A percentile compares a stretch with the other conserved stretches of the same genome.
phyloP scores from a whole-genome alignment of 805 yeast genomes.

The Helenozyma rhizophorensis region DNA sequence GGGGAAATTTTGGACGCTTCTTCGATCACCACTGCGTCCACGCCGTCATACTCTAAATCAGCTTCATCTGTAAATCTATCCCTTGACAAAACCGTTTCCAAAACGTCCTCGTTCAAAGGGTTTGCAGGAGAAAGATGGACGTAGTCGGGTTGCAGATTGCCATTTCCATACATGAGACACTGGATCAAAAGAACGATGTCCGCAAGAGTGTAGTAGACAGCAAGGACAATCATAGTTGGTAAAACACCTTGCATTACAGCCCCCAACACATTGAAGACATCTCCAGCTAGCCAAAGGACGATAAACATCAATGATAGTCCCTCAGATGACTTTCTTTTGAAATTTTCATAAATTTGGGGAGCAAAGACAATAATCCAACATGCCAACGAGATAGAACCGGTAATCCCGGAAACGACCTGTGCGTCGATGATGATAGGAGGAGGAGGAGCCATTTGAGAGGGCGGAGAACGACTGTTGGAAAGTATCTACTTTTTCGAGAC shows the following conservation, averaged over 20 bases:
- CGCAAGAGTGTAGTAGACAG: conserved; percentile 88
- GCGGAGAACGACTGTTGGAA: too few species aligned
- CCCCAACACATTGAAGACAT: conserved; percentile 88
- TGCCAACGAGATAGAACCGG: conserved; percentile 86
- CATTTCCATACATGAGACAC: conserved; percentile 73
- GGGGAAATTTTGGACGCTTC: conserved; percentile 14
- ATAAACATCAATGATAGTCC: conserved; percentile 86
- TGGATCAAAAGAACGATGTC: conserved; percentile 82
- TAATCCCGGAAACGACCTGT: conserved; percentile 71
- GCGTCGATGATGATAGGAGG: conserved; percentile 64
- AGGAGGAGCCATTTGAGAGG: conserved; percentile 59
- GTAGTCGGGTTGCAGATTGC: conserved; percentile 52
- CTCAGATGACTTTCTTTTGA: conserved; percentile 77
- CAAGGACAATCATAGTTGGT: conserved; percentile 91
- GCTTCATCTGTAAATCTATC: too few species aligned
- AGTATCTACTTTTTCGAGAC: background rate
- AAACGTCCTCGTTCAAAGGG: conserved; percentile 67
- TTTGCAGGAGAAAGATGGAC: conserved; percentile 86
- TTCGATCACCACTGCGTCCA: conserved; percentile 23
- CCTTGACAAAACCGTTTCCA: conserved; percentile 54
- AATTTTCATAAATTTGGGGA: conserved; percentile 93
- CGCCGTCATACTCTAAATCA: conserved; percentile 18
- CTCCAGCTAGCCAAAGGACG: conserved; percentile 89
- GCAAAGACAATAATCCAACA: conserved; percentile 98
- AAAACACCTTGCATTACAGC: conserved; percentile 84